Conservation (phyloP, 73 alveolate species). For the Breviolum minutum region DNA sequence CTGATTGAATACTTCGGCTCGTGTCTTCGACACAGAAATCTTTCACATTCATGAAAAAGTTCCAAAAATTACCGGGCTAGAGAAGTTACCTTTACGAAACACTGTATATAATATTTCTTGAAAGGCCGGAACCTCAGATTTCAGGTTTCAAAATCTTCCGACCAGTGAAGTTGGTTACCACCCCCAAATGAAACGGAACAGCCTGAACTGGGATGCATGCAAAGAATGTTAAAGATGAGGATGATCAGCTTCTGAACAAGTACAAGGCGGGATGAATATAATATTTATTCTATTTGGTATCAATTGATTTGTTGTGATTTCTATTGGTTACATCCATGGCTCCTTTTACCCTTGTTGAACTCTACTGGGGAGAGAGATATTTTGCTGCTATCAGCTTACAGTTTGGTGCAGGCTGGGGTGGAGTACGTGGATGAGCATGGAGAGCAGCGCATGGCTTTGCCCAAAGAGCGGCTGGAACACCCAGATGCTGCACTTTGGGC, state of each 20-base stretch:
- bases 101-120: too few species aligned
- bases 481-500: not conserved
- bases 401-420: slow-evolving; percentile 30
- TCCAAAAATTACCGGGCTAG: too few species aligned
- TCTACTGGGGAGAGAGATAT: not conserved
- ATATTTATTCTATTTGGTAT: not conserved
- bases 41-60: too few species aligned
- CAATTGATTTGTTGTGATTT: not conserved
- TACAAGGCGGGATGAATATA: slow-evolving; percentile 7
- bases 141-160: too few species aligned
- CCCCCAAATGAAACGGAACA: too few species aligned
- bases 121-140: too few species aligned
- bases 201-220: not conserved
- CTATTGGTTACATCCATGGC: not conserved
- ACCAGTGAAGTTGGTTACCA: too few species aligned
- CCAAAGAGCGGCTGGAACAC: slow-evolving; percentile 35
- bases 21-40: too few species aligned
- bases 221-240: not conserved
- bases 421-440: slow-evolving; percentile 46
- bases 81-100: too few species aligned
- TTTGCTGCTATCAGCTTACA: not conserved
- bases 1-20: too few species aligned
- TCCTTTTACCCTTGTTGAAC: not conserved
- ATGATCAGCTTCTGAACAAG: slow-evolving; percentile 34
- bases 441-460: slow-evolving; percentile 51